Evolutionary conservation across 2,329 filamentous ascomycete genomes (phyloP).

Genomic region (Sporothrix pallida): DNA sequence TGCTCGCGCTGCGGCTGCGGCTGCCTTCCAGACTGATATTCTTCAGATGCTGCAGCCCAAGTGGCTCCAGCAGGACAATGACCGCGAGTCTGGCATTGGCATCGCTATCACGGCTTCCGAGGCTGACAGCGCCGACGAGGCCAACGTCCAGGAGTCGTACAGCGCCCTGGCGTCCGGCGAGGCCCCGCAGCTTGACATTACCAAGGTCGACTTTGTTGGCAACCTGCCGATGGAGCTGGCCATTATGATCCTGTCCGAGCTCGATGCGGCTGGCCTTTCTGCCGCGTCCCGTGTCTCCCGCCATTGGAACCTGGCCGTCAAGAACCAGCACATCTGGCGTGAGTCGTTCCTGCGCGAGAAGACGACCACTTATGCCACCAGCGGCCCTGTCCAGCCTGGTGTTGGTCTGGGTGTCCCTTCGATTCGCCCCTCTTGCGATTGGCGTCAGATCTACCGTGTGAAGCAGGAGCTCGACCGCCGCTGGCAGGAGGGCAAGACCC

Average conservation of each 20-base stretch:
- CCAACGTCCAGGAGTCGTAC: constrained; percentile 34
- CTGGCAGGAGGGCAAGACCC: constrained; percentile 80
- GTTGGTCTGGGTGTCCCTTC: constrained; percentile 63
- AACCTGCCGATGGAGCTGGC: constrained; percentile 63
- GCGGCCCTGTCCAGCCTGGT: constrained; percentile 58
- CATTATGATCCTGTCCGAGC: constrained; percentile 61
- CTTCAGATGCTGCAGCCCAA: constrained; percentile 48
- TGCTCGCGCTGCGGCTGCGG: constrained; percentile 64
- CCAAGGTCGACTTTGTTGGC: constrained; percentile 63
- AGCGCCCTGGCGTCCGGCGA: constrained; percentile 40
- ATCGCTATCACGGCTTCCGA: constrained; percentile 58
- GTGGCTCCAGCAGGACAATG: constrained; percentile 57
- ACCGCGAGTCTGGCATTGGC: constrained; percentile 69
- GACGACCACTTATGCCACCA: constrained; percentile 64
- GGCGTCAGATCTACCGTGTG: constrained; percentile 83
- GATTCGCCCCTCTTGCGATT: constrained; percentile 70
- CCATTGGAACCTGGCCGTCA: constrained; percentile 55
- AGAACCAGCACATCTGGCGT: constrained; percentile 66
- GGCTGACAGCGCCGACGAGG: constrained; percentile 45
- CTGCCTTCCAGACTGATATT: constrained; percentile 56
- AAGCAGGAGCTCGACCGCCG: constrained; percentile 75
- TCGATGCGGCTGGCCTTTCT: constrained; percentile 60
- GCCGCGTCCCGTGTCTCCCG: constrained; percentile 58
- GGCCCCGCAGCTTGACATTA: constrained; percentile 48
- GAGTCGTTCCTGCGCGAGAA: constrained; percentile 68